Base-by-base conservation (phyloP, 768 basidiomycete species). In the Suillus tomentosus region DNA sequence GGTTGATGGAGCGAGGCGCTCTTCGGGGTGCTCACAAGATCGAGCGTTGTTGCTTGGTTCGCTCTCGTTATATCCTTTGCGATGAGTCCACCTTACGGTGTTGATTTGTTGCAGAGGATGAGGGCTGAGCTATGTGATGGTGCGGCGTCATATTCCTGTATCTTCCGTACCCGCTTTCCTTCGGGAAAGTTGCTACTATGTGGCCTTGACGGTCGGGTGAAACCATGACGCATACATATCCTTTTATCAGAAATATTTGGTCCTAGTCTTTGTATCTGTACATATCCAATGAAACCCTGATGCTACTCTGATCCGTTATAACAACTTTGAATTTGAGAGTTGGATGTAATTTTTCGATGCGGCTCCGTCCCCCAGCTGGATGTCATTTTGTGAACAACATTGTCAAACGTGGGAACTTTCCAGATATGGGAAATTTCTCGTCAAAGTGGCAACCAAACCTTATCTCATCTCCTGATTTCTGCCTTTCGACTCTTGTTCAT, bases 71-170 rank as follows among this genome's bases (percentile, higher is more conserved):
- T 65, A 63, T 71, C 66, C 65, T 77, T 64, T 66, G 70, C 67
- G 67, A 77, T 80, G 80, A 82, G 82, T 86, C 82, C 81, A 66
- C 79, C 74, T 72, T 42, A 68, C 71, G 81, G 85, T 79, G 85
- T 88, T 73, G 87, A 87, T 78, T 85, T 80, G 82, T 71, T 70
- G 60, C 61, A 60, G 63, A 69, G 68, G 70, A 70, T 67, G 76
- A 72, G 79, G 73, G 81, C 80, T 81, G 74, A 80, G 81, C 77
- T 77, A 73, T 73, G 72, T 66, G 72, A 74, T 67, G 65, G 73
- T 69, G 83, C 80, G 82, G 86, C 86, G 86, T 89, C 84, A 91
- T 91, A 90, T 91, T 89, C 86, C 88, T 88, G 80, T 81, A 87
- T 86, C 84, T 86, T 80, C 88, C 85, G 88, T 88, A 89, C 78